These are phyloP conservation scores for Eutrema salsugineum DNA, from an alignment of 441 rosid genomes.

Conservation along the genomic window DNA sequence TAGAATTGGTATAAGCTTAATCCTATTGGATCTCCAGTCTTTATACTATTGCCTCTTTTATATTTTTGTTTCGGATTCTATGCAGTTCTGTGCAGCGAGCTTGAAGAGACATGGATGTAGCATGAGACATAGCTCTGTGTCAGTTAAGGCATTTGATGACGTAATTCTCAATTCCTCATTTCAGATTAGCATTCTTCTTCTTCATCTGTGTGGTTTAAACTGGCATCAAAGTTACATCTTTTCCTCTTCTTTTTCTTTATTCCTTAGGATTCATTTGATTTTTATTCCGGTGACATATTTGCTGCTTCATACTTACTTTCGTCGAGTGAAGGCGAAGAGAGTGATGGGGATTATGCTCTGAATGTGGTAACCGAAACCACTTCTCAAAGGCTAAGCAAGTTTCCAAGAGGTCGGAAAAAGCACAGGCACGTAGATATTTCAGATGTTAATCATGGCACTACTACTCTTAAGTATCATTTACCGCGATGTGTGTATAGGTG, in stretches of 20 bases:
- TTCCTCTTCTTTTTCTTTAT: background rate
- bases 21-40: background rate
- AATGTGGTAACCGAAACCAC: slow-evolving; percentile 51
- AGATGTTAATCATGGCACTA: background rate
- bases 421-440: slow-evolving; percentile 50
- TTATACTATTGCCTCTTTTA: background rate
- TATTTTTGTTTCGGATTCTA: background rate
- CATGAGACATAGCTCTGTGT: slow-evolving; percentile 26
- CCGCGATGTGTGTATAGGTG: background rate
- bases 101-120: slow-evolving; percentile 27
- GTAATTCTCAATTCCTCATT: slow-evolving; percentile 28
- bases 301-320: slow-evolving; percentile 44
- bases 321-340: slow-evolving; percentile 84
- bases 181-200: background rate
- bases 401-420: slow-evolving; percentile 50
- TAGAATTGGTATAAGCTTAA: background rate
- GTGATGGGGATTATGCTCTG: slow-evolving; percentile 65
- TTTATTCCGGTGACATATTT: slow-evolving; percentile 51
- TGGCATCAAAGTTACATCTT: background rate
- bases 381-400: slow-evolving; percentile 61
- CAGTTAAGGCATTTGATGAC: slow-evolving; percentile 51
- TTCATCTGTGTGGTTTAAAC: background rate
- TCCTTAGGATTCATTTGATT: slow-evolving; percentile 45
- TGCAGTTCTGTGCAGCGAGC: slow-evolving; percentile 39
- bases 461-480: background rate